A percentile compares a stretch with the other conserved stretches of the same genome.
These are phyloP conservation scores for Brasilioporus rufonigricans DNA, from an alignment of 768 basidiomycete species.

Conservation along the genomic window DNA sequence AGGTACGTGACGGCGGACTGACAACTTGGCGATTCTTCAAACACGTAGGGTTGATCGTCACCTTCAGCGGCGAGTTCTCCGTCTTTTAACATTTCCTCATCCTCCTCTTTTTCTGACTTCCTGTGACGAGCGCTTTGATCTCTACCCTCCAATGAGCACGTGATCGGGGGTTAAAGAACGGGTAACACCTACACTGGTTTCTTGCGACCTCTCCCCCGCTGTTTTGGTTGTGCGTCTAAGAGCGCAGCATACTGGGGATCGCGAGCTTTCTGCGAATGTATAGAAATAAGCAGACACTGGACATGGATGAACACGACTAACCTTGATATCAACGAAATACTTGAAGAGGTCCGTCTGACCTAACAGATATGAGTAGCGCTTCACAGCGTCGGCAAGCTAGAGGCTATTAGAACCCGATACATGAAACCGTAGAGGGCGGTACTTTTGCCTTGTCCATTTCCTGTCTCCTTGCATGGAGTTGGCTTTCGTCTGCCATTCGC, in stretches of 20 bases:
- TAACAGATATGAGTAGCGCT: conserved; percentile 95
- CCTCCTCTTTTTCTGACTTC: conserved; percentile 98
- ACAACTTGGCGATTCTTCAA: conserved; percentile 94
- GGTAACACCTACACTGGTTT: conserved; percentile 59
- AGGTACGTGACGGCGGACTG: conserved; percentile 13
- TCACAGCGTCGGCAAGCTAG: conserved; percentile 89
- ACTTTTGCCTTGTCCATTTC: conserved; percentile 91
- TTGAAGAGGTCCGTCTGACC: conserved; percentile 98
- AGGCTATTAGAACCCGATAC: conserved; percentile 10
- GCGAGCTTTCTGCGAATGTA: conserved; percentile 60
- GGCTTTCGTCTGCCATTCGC: conserved; percentile 67
- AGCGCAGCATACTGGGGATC: conserved; percentile 77
- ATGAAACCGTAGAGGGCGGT: conserved; percentile 4
- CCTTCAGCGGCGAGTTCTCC: conserved; percentile 77
- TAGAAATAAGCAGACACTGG: neutral
- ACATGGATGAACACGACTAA: conserved; percentile 26
- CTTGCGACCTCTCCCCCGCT: conserved; percentile 82
- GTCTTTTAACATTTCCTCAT: conserved; percentile 90
- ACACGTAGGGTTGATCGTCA: conserved; percentile 89
- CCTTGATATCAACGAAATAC: conserved; percentile 97
- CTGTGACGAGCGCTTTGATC: conserved; percentile 81
- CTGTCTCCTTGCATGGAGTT: conserved; percentile 67
- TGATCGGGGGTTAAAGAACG: neutral
- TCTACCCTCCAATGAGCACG: conserved; percentile 37
- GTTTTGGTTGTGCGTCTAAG: conserved; percentile 83